A percentile compares a stretch with the other conserved stretches of the same genome.
These are phyloP conservation scores for Diplodia corticola DNA, from an alignment of 2,329 filamentous ascomycete genomes.

Conservation along the genomic window DNA sequence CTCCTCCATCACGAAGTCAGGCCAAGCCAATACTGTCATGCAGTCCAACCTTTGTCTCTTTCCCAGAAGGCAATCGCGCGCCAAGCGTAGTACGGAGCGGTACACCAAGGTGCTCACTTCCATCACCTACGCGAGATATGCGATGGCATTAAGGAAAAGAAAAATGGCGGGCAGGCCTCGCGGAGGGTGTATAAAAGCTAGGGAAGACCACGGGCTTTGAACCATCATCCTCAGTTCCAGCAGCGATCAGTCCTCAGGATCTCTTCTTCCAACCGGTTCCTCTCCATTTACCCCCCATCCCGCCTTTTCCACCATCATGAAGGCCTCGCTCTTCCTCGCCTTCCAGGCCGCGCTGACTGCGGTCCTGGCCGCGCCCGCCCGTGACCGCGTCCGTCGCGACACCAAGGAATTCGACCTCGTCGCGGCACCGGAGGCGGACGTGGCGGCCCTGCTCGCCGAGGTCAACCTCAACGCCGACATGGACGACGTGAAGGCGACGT, in stretches of 20 bases:
- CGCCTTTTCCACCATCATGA: background rate
- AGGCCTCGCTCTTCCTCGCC: background rate
- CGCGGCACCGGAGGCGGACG: background rate
- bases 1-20: background rate
- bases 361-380: no score
- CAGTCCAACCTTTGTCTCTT: background rate
- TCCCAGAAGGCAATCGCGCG: conserved; percentile 1
- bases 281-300: no score
- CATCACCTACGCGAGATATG: background rate
- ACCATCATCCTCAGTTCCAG: background rate
- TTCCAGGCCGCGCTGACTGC: background rate
- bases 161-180: no score
- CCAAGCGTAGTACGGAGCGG: background rate
- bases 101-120: background rate
- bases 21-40: conserved; percentile 14
- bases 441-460: background rate
- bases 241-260: background rate
- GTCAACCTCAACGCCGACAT: conserved; percentile 10
- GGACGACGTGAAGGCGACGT: conserved; percentile 6
- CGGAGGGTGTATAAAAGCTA: background rate
- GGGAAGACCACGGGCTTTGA: background rate
- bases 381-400: no score
- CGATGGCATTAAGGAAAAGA: background rate
- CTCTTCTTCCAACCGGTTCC: background rate
- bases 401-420: conserved; percentile 18